A percentile compares a stretch with the other conserved stretches of the same genome.
Conservation (phyloP, 2,329 filamentous ascomycete species). For the Apiospora rasikravindrae region DNA sequence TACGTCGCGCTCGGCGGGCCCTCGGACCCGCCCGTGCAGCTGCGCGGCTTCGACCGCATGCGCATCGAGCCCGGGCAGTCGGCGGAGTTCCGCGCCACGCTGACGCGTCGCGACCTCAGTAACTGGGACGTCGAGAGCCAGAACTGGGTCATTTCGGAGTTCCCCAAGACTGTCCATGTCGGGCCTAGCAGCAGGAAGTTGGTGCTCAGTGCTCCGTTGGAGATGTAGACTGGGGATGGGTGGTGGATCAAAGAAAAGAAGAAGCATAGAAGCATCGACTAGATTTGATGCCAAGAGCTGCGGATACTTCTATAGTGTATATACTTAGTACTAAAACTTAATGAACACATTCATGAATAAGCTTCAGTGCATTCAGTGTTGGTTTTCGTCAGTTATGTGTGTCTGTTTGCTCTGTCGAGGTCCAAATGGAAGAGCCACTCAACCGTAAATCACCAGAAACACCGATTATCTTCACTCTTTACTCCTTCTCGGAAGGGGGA, state of each 20-base stretch:
- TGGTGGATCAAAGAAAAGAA: background rate
- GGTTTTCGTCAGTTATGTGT: too few species aligned
- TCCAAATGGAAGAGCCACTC: background rate
- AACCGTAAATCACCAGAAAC: too few species aligned
- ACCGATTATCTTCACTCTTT: too few species aligned
- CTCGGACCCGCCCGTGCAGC: constrained; percentile 67
- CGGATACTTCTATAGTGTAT: background rate
- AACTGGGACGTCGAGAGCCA: constrained; percentile 84
- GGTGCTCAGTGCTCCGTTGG: constrained; percentile 45
- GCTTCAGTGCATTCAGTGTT: background rate
- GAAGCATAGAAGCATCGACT: too few species aligned
- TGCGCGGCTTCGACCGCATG: constrained; percentile 84
- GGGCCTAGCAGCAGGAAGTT: constrained; percentile 62
- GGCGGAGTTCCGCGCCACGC: constrained; percentile 66
- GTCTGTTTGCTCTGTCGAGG: background rate
- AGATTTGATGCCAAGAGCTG: background rate
- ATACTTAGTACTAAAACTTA: constrained; percentile 5
- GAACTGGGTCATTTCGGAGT: constrained; percentile 75
- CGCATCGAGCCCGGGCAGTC: constrained; percentile 72
- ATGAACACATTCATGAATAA: background rate
- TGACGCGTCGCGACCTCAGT: constrained; percentile 82
- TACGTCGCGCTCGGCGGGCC: constrained; percentile 83
- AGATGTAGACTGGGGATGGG: background rate
- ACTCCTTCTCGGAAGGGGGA: background rate
- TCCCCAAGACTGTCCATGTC: constrained; percentile 59